Evolutionary conservation across 345 rosid genomes (phyloP).

Genomic region (Nephelium lappaceum): DNA sequence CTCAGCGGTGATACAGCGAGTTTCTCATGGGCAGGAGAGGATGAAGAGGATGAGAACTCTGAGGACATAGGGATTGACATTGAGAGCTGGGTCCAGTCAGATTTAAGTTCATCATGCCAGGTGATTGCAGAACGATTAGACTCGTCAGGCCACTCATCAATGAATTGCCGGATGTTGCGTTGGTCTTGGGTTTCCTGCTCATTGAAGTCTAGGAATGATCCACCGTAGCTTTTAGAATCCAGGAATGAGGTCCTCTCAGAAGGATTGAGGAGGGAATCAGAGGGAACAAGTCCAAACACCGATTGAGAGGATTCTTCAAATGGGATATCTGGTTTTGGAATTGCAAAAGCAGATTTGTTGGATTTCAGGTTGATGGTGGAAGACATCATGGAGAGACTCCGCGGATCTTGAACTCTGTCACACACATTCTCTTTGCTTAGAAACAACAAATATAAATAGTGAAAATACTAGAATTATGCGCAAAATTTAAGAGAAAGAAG

Average conservation of each 20-base stretch:
- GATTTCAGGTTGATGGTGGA: conserved; percentile 36
- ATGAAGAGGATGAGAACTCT: conserved; percentile 48
- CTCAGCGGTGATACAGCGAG: conserved; percentile 49
- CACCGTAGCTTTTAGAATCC: conserved; percentile 32
- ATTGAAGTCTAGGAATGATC: conserved; percentile 28
- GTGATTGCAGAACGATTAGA: conserved; percentile 31
- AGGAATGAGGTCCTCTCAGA: conserved; percentile 35
- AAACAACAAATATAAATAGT: conserved; percentile 1
- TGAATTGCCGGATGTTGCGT: conserved; percentile 35
- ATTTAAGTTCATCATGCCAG: conserved; percentile 57
- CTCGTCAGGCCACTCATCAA: conserved; percentile 49
- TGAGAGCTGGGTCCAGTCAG: conserved; percentile 73
- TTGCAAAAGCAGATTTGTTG: conserved; percentile 28
- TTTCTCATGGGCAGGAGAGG: conserved; percentile 45
- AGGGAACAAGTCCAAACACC: conserved; percentile 56
- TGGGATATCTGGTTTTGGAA: conserved; percentile 38
- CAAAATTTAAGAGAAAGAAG: neutral
- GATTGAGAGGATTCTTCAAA: conserved; percentile 29
- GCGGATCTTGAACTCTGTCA: conserved; percentile 43
- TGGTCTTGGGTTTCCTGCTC: conserved; percentile 39
- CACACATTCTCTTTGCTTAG: conserved; percentile 20
- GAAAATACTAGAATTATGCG: neutral
- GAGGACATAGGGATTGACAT: conserved; percentile 63
- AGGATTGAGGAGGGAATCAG: conserved; percentile 48
- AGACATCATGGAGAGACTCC: conserved; percentile 32